Evolutionary conservation across 2,329 filamentous ascomycete genomes (phyloP).

Genomic region (Paracoccidioides brasiliensis): DNA sequence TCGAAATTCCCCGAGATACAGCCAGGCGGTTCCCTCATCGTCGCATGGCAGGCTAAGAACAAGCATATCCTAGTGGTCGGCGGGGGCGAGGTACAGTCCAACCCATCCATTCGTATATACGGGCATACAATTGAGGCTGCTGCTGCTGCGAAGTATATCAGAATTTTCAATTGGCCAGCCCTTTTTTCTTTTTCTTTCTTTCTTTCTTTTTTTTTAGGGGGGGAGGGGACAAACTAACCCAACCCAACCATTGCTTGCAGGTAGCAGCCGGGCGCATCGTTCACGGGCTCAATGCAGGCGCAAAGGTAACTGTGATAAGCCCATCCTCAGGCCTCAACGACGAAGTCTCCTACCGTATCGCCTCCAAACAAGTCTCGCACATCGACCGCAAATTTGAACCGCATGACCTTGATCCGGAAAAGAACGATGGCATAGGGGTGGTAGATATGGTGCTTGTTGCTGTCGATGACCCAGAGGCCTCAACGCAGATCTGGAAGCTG

Average conservation of each 20-base stretch:
- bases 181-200: no score
- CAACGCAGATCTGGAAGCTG: slow-evolving; percentile 78
- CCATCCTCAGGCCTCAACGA: slow-evolving; percentile 69
- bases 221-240: background rate
- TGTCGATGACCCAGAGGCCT: slow-evolving; percentile 86
- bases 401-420: slow-evolving; percentile 61
- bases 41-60: slow-evolving; percentile 88
- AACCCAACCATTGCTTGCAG: slow-evolving; percentile 35
- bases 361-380: slow-evolving; percentile 62
- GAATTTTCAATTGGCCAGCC: background rate
- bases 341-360: slow-evolving; percentile 73
- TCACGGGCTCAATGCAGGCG: slow-evolving; percentile 89
- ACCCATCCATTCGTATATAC: no score
- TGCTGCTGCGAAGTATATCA: background rate
- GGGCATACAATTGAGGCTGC: slow-evolving; percentile 15
- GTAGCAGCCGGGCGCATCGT: slow-evolving; percentile 91
- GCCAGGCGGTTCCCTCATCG: slow-evolving; percentile 80
- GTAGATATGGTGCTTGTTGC: slow-evolving; percentile 82
- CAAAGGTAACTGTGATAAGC: slow-evolving; percentile 72
- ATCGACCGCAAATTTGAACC: slow-evolving; percentile 74
- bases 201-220: background rate
- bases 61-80: slow-evolving; percentile 88
- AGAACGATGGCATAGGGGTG: slow-evolving; percentile 12
- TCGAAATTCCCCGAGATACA: slow-evolving; percentile 62
- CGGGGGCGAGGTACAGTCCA: slow-evolving; percentile 64